Conservation (phyloP, 768 basidiomycete genomes). For the Suillus variegatus region DNA sequence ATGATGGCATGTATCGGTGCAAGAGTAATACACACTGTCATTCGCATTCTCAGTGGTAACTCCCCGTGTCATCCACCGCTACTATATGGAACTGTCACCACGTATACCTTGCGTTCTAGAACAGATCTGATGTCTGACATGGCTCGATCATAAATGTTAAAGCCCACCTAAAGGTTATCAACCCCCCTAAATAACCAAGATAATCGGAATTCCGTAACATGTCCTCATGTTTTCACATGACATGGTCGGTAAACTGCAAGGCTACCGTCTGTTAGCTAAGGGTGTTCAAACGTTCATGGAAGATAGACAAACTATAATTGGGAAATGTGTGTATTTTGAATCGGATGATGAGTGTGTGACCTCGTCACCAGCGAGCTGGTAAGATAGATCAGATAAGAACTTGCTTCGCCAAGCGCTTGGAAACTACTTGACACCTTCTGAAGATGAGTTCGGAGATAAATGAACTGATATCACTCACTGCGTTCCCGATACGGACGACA, state of each 20-base stretch:
- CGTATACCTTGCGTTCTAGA: background rate
- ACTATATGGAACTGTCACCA: background rate
- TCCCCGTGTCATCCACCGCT: background rate
- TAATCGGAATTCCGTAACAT: background rate
- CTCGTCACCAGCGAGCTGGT: background rate
- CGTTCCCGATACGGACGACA: background rate
- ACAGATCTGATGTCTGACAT: background rate
- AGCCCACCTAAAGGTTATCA: conserved; percentile 1
- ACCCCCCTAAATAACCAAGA: background rate
- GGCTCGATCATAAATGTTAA: background rate
- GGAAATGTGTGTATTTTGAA: background rate
- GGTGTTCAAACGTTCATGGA: background rate
- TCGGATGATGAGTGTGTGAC: background rate
- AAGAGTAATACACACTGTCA: background rate
- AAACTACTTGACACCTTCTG: background rate
- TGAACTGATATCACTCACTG: background rate
- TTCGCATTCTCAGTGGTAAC: background rate
- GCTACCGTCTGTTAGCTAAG: background rate
- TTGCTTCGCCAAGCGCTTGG: background rate
- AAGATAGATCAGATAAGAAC: background rate
- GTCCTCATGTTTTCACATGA: background rate
- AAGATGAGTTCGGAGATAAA: background rate
- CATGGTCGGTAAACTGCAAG: background rate
- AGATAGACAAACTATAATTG: background rate
- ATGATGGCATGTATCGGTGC: background rate